phyloP scores from a whole-genome alignment of 1,139 yeast genomes.

The Nematodospora anomalae region DNA sequence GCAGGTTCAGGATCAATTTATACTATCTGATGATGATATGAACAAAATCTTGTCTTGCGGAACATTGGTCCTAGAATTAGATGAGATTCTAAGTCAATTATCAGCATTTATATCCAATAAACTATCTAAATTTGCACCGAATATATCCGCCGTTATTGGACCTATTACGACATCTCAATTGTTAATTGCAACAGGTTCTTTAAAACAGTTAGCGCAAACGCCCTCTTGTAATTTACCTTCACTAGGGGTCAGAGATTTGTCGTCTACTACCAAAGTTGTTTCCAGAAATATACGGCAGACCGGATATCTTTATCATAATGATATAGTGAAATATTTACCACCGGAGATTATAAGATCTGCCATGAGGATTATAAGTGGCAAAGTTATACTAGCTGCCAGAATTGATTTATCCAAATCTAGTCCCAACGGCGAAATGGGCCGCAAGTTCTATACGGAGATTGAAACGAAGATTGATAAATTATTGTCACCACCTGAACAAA shows the following conservation, averaged over 20 bases:
- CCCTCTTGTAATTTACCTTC: constrained; percentile 87
- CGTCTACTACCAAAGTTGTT: constrained; percentile 27
- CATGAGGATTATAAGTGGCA: constrained; percentile 76
- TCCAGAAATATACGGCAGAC: constrained; percentile 52
- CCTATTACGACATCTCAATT: constrained; percentile 74
- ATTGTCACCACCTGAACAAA: constrained; percentile 73
- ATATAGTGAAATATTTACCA: constrained; percentile 54
- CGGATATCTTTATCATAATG: constrained; percentile 62
- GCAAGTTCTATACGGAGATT: constrained; percentile 59
- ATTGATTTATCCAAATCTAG: constrained; percentile 56
- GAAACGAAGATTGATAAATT: constrained; percentile 65
- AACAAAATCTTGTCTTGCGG: constrained; percentile 46
- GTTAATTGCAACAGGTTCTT: constrained; percentile 68
- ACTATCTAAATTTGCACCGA: constrained; percentile 72
- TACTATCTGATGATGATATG: constrained; percentile 38
- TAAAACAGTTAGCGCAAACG: constrained; percentile 63
- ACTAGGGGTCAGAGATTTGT: constrained; percentile 63
- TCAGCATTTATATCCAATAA: constrained; percentile 57
- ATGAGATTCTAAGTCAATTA: constrained; percentile 43
- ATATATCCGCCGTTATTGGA: constrained; percentile 71
- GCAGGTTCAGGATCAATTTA: constrained; percentile 24
- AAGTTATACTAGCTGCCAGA: constrained; percentile 79
- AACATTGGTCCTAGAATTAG: constrained; percentile 46
- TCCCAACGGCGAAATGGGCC: constrained; percentile 58
- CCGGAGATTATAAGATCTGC: constrained; percentile 66